These are phyloP conservation scores for Pelargonium citronellum DNA, from an alignment of 441 rosid species.

Conservation along the genomic window DNA sequence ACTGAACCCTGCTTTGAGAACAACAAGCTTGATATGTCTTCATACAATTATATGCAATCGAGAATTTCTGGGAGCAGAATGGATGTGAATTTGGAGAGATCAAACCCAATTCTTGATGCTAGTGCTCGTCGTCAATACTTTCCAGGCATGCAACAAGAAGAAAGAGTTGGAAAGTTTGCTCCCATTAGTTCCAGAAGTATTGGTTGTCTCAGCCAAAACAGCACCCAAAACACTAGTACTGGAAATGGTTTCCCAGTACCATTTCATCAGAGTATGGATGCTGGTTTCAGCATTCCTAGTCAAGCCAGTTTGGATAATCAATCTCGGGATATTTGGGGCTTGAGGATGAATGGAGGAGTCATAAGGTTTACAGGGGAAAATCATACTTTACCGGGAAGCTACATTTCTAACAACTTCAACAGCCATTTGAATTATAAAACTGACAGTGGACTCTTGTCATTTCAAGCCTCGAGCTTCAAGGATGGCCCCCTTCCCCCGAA, in stretches of 20 bases:
- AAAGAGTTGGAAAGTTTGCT: constrained; percentile 28
- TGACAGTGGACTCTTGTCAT: constrained; percentile 30
- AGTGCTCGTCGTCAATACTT: constrained; percentile 33
- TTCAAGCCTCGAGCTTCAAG: constrained; percentile 21
- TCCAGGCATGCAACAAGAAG: constrained; percentile 32
- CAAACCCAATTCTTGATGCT: constrained; percentile 27
- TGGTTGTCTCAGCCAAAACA: constrained; percentile 24
- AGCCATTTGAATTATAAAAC: constrained; percentile 21
- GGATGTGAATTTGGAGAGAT: constrained; percentile 23
- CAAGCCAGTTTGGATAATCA: constrained; percentile 28
- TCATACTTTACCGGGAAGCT: constrained; percentile 31
- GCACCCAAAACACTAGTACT: constrained; percentile 17
- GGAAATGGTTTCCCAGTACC: constrained; percentile 31
- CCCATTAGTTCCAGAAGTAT: constrained; percentile 21
- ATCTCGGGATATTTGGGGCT: constrained; percentile 25
- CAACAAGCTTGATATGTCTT: constrained; percentile 28
- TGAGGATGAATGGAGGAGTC: constrained; percentile 34
- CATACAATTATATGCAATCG: constrained; percentile 31
- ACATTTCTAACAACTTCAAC: constrained; percentile 30
- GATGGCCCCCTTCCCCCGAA: constrained; percentile 26
- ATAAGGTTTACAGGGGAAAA: constrained; percentile 28
- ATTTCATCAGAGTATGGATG: constrained; percentile 28
- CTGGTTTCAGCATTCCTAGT: constrained; percentile 23
- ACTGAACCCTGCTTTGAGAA: constrained; percentile 18
- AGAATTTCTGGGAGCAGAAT: constrained; percentile 28